Percentiles rank a stretch among this genome's conserved stretches.
Conservation (phyloP, 2,329 filamentous ascomycete genomes). For the Aureobasidium leucospermi region DNA sequence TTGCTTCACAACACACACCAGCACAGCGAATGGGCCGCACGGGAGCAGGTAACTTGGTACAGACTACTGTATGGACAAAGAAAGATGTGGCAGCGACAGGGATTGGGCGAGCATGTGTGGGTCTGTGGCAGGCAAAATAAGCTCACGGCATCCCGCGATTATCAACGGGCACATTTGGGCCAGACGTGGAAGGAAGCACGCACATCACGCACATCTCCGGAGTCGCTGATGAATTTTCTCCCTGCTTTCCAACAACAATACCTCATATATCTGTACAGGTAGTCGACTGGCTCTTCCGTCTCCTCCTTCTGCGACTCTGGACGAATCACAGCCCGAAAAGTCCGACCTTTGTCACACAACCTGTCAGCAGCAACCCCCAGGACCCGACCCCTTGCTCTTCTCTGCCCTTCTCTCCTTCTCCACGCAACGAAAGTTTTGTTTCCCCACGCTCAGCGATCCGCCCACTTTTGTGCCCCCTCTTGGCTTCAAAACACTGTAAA, state of each 20-base stretch:
- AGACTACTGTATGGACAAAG: too few species aligned
- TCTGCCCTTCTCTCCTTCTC: neutral
- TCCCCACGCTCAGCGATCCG: constrained; percentile 2
- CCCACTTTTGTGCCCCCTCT: neutral
- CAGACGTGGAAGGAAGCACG: neutral
- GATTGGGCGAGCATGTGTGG: neutral
- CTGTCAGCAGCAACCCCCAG: too few species aligned
- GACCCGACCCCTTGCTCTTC: neutral
- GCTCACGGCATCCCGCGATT: constrained; percentile 1
- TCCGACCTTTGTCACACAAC: too few species aligned
- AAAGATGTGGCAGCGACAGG: neutral
- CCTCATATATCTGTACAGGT: too few species aligned
- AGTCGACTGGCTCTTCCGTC: too few species aligned
- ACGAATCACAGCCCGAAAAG: too few species aligned
- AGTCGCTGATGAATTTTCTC: neutral
- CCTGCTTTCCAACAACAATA: neutral
- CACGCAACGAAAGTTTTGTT: neutral
- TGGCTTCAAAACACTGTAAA: constrained; percentile 4
- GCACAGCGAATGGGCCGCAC: too few species aligned
- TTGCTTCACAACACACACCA: too few species aligned
- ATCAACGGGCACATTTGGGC: neutral
- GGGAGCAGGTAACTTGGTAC: too few species aligned
- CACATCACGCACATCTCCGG: constrained; percentile 1
- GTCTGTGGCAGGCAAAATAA: neutral
- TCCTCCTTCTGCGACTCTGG: too few species aligned